A percentile compares a stretch with the other conserved stretches of the same genome.
These are phyloP conservation scores for Knoxdaviesia capensis DNA, from an alignment of 2,329 filamentous ascomycete species.

Conservation along the genomic window DNA sequence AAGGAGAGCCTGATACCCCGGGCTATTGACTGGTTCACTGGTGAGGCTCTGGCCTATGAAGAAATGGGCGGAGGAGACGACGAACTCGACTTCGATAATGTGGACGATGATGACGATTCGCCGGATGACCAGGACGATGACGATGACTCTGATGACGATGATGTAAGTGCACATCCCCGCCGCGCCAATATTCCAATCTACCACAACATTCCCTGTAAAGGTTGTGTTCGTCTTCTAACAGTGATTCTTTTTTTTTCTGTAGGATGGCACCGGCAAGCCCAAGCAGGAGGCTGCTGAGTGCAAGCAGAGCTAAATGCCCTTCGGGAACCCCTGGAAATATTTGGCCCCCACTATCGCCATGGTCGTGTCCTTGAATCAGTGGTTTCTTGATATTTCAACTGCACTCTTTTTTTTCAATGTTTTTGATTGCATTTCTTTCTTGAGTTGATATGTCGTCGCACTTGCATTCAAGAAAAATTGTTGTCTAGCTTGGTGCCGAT, in stretches of 20 bases:
- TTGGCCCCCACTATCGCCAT: constrained; percentile 1
- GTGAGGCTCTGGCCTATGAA: constrained; percentile 91
- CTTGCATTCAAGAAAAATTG: background rate
- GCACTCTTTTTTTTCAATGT: too few species aligned
- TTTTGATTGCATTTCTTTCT: background rate
- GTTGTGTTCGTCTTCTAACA: background rate
- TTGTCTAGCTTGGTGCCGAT: background rate
- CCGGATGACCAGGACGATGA: constrained; percentile 73
- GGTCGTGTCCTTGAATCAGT: background rate
- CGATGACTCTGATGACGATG: constrained; percentile 53
- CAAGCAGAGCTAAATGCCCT: constrained; percentile 61
- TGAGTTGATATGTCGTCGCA: constrained; percentile 2
- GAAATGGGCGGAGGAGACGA: constrained; percentile 71
- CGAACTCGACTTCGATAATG: constrained; percentile 72
- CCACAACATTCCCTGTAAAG: constrained; percentile 3
- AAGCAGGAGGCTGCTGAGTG: constrained; percentile 91
- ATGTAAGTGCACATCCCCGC: constrained; percentile 28
- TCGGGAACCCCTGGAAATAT: background rate
- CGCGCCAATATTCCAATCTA: background rate
- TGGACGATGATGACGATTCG: constrained; percentile 76
- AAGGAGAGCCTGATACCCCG: constrained; percentile 99
- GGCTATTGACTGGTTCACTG: constrained; percentile 98
- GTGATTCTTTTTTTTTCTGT: constrained; percentile 5
- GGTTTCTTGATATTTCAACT: too few species aligned
- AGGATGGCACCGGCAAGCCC: constrained; percentile 77